These are phyloP conservation scores for Suhomyces kilbournensis DNA, from an alignment of 805 yeast genomes.

Conservation along the genomic window DNA sequence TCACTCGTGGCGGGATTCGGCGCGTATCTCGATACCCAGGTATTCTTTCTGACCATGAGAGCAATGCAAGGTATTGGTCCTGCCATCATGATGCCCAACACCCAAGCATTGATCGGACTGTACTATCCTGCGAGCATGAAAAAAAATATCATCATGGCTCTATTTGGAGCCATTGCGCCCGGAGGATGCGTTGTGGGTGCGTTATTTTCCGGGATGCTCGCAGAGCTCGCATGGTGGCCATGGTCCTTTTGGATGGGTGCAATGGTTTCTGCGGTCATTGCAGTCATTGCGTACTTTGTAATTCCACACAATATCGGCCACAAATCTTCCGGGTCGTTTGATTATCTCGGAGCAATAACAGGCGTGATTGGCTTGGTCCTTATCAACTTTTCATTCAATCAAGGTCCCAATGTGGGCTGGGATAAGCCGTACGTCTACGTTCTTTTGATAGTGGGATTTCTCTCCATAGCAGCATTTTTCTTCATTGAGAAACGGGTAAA, in stretches of 20 bases:
- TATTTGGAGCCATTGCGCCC: slow-evolving; percentile 37
- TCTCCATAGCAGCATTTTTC: slow-evolving; percentile 10
- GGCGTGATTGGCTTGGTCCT: slow-evolving; percentile 16
- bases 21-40: slow-evolving; percentile 19
- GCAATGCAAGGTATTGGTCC: slow-evolving; percentile 36
- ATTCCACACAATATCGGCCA: slow-evolving; percentile 29
- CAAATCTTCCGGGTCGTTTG: slow-evolving; percentile 17
- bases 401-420: slow-evolving; percentile 20
- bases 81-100: slow-evolving; percentile 33
- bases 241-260: slow-evolving; percentile 32
- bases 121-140: slow-evolving; percentile 25
- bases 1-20: slow-evolving; percentile 26
- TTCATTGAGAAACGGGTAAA: slow-evolving; percentile 6
- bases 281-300: slow-evolving; percentile 18
- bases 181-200: slow-evolving; percentile 31
- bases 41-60: slow-evolving; percentile 29
- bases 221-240: slow-evolving; percentile 33
- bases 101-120: slow-evolving; percentile 30
- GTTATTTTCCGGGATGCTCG: slow-evolving; percentile 23
- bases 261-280: slow-evolving; percentile 16
- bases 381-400: slow-evolving; percentile 19
- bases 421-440: slow-evolving; percentile 16
- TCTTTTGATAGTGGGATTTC: slow-evolving; percentile 15
- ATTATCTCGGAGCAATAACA: slow-evolving; percentile 21
- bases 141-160: slow-evolving; percentile 22